These are phyloP conservation scores for Delonix regia DNA, from an alignment of 306 rosid genomes.

Conservation along the genomic window DNA sequence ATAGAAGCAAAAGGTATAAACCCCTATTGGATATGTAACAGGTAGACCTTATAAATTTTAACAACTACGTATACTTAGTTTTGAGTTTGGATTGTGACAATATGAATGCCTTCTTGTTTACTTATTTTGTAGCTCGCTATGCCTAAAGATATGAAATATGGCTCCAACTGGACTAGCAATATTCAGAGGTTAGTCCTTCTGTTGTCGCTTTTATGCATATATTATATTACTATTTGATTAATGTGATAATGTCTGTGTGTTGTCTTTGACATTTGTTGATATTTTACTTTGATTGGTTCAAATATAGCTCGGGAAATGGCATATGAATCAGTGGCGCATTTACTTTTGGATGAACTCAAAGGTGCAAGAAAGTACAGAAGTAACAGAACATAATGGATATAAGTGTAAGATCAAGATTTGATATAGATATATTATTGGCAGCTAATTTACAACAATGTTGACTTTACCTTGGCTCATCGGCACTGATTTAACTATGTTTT, in stretches of 20 bases:
- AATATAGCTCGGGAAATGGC: constrained; percentile 63
- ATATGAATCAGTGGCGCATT: constrained; percentile 73
- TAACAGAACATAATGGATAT: constrained; percentile 25
- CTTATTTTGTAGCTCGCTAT: constrained; percentile 52
- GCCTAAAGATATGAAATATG: constrained; percentile 63
- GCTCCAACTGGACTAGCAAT: constrained; percentile 76
- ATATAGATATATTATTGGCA: background rate
- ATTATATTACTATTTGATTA: background rate
- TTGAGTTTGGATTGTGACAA: background rate
- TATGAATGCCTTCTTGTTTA: background rate
- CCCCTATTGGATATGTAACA: constrained; percentile 83
- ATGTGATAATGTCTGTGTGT: background rate
- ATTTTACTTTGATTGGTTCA: constrained; percentile 19
- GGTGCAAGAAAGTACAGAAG: constrained; percentile 32
- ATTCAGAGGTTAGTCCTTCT: constrained; percentile 52
- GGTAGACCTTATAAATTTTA: constrained; percentile 45
- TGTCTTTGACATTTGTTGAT: background rate
- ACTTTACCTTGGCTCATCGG: background rate
- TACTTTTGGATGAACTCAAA: constrained; percentile 68
- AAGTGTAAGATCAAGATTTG: constrained; percentile 12
- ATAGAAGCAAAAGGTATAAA: constrained; percentile 62
- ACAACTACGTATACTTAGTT: background rate
- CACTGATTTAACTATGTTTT: background rate
- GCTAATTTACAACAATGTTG: background rate
- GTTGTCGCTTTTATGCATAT: background rate